Evolutionary conservation across 352 stramenopile species (phyloP).

Genomic region (Globisporangium echinulatum): DNA sequence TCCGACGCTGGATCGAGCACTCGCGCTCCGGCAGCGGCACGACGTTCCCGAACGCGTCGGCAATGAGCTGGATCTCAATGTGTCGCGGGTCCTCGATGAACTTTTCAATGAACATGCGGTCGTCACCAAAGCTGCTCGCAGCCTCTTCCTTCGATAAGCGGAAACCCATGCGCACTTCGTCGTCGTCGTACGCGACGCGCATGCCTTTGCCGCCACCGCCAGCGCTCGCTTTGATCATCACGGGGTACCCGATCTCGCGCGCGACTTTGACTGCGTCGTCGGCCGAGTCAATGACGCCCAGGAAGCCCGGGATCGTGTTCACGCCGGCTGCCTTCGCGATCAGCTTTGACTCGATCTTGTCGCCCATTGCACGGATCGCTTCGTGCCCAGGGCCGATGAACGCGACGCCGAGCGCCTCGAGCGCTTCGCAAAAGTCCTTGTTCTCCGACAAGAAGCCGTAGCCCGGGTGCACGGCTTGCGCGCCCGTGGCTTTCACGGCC

Average conservation of each 20-base stretch:
- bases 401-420: slow-evolving; percentile 70
- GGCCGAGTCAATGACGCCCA: slow-evolving; percentile 77
- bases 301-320: slow-evolving; percentile 92
- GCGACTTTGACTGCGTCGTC: slow-evolving; percentile 85
- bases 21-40: slow-evolving; percentile 93
- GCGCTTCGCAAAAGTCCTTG: slow-evolving; percentile 78
- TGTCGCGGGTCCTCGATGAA: slow-evolving; percentile 96
- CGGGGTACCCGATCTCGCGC: slow-evolving; percentile 93
- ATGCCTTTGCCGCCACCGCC: slow-evolving; percentile 96
- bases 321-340: slow-evolving; percentile 90
- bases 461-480: slow-evolving; percentile 91
- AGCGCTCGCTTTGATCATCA: slow-evolving; percentile 97
- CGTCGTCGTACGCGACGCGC: slow-evolving; percentile 91
- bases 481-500: slow-evolving; percentile 81
- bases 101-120: slow-evolving; percentile 96
- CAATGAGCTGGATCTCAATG: slow-evolving; percentile 97
- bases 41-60: slow-evolving; percentile 87
- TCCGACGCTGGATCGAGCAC: slow-evolving; percentile 94
- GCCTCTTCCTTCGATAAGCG: slow-evolving; percentile 83
- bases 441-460: slow-evolving; percentile 97
- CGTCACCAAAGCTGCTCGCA: slow-evolving; percentile 91
- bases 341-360: slow-evolving; percentile 95
- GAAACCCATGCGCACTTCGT: slow-evolving; percentile 86
- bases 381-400: slow-evolving; percentile 87
- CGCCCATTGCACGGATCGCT: slow-evolving; percentile 90